phyloP scores from a whole-genome alignment of 2,329 filamentous ascomycete species.

The Aspergillus uvarum region DNA sequence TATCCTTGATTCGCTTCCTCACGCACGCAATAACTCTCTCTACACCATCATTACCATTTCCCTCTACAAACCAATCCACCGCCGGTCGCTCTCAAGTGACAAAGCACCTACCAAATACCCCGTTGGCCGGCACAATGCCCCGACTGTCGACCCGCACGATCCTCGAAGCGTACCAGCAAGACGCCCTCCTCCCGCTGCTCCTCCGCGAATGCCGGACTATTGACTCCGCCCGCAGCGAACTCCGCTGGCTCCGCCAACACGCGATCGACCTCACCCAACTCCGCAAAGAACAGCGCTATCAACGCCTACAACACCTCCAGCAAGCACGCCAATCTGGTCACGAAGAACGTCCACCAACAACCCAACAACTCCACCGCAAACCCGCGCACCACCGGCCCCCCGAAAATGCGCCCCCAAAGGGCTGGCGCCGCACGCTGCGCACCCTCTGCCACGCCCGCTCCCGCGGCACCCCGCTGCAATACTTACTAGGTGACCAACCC shows the following conservation, averaged over 20 bases:
- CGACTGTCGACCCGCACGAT: constrained; percentile 41
- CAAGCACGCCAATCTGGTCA: no score
- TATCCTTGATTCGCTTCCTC: no score
- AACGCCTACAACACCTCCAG: no score
- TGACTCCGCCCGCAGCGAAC: constrained; percentile 46
- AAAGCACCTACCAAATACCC: not conserved
- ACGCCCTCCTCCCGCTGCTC: constrained; percentile 42
- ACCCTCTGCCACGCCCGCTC: constrained; percentile 46
- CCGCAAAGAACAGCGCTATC: no score
- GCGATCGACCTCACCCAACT: constrained; percentile 22
- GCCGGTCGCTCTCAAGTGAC: not conserved
- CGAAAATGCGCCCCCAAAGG: constrained; percentile 5
- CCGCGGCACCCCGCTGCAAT: constrained; percentile 78
- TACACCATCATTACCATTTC: no score
- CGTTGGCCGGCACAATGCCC: constrained; percentile 37
- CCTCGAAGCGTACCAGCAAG: constrained; percentile 34
- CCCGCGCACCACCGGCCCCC: not conserved
- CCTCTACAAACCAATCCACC: no score
- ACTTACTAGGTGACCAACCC: constrained; percentile 81
- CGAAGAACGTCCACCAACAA: not conserved
- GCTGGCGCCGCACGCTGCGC: constrained; percentile 35
- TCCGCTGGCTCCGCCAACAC: constrained; percentile 48
- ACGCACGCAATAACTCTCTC: no score
- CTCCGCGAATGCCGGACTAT: constrained; percentile 47
- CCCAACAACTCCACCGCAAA: not conserved